A percentile compares a stretch with the other conserved stretches of the same genome.
Evolutionary conservation across 371 early-diverging fungal genomes (phyloP).

Genomic region (Syncephalastrum sp.): DNA sequence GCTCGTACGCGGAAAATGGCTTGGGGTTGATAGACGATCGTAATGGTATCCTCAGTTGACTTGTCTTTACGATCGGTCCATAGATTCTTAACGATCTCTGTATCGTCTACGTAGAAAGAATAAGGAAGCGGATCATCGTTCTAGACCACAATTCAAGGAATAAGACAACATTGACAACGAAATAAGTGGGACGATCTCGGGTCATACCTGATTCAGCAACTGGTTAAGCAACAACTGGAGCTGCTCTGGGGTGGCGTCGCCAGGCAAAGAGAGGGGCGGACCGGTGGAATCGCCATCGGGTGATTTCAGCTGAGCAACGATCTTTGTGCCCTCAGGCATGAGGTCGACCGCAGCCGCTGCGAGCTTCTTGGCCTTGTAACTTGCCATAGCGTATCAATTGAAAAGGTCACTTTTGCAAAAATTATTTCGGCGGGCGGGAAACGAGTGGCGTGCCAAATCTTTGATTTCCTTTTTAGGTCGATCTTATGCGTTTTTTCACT

Average conservation of each 20-base stretch:
- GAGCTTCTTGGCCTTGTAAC: too few relatives aligned
- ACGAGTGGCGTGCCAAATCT: too few relatives aligned
- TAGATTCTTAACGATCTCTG: slow-evolving; percentile 74
- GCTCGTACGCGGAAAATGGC: slow-evolving; percentile 92
- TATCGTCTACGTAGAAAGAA: slow-evolving; percentile 84
- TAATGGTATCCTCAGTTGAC: slow-evolving; percentile 83
- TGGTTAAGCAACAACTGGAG: slow-evolving; percentile 87
- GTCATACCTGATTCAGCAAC: slow-evolving; percentile 76
- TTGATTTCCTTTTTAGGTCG: too few relatives aligned
- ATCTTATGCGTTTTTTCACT: too few relatives aligned
- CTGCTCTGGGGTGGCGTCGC: slow-evolving; percentile 82
- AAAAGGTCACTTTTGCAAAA: too few relatives aligned
- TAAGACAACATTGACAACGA: not conserved
- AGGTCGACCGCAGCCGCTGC: slow-evolving; percentile 13
- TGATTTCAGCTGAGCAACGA: slow-evolving; percentile 81
- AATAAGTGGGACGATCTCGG: too few relatives aligned
- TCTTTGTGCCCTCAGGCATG: slow-evolving; percentile 51
- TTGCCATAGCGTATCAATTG: too few relatives aligned
- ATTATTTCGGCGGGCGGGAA: too few relatives aligned
- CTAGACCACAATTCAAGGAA: slow-evolving; percentile 12
- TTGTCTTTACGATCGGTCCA: slow-evolving; percentile 73
- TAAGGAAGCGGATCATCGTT: slow-evolving; percentile 88
- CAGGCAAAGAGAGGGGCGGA: slow-evolving; percentile 85
- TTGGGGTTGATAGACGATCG: slow-evolving; percentile 90
- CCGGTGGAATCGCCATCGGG: slow-evolving; percentile 82